phyloP scores from a whole-genome alignment of 1,284 basidiomycete genomes.

The Pulchroboletus neoregius region DNA sequence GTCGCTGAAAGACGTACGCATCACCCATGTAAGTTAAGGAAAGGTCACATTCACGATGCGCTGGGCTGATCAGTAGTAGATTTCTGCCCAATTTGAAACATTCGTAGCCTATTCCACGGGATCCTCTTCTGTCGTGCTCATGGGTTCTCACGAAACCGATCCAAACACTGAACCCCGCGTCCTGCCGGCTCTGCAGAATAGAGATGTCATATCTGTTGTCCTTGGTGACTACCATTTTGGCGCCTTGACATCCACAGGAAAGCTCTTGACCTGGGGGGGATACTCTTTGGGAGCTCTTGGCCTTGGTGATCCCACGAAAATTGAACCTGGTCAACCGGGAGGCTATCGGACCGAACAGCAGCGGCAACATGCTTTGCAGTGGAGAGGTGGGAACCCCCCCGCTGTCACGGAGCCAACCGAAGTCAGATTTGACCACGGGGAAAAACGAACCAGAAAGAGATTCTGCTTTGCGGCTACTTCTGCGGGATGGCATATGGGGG shows the following conservation, averaged over 20 bases:
- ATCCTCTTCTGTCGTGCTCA: slow-evolving; percentile 59
- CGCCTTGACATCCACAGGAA: slow-evolving; percentile 75
- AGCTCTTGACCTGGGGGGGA: slow-evolving; percentile 80
- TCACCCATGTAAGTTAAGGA: slow-evolving; percentile 58
- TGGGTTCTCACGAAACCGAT: slow-evolving; percentile 48
- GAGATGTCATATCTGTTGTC: slow-evolving; percentile 75
- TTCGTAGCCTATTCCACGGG: slow-evolving; percentile 82
- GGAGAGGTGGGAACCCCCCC: slow-evolving; percentile 38
- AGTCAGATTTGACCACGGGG: slow-evolving; percentile 63
- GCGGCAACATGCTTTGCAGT: slow-evolving; percentile 32
- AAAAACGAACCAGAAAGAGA: slow-evolving; percentile 46
- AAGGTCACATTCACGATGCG: slow-evolving; percentile 4
- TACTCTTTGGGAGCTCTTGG: slow-evolving; percentile 80
- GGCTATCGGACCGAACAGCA: slow-evolving; percentile 46
- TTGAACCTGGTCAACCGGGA: slow-evolving; percentile 56
- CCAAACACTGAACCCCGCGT: slow-evolving; percentile 49
- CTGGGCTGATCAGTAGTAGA: slow-evolving; percentile 41
- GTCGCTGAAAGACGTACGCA: slow-evolving; percentile 47
- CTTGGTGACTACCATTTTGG: slow-evolving; percentile 89
- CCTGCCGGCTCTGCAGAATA: slow-evolving; percentile 68
- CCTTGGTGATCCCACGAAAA: slow-evolving; percentile 62
- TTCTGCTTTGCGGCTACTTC: slow-evolving; percentile 80
- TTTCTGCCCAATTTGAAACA: slow-evolving; percentile 78
- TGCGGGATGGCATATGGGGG: slow-evolving; percentile 86
- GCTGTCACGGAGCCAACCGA: slow-evolving; percentile 57